phyloP scores from a whole-genome alignment of 1,139 yeast genomes.

The Blastobotrys indianensis region DNA sequence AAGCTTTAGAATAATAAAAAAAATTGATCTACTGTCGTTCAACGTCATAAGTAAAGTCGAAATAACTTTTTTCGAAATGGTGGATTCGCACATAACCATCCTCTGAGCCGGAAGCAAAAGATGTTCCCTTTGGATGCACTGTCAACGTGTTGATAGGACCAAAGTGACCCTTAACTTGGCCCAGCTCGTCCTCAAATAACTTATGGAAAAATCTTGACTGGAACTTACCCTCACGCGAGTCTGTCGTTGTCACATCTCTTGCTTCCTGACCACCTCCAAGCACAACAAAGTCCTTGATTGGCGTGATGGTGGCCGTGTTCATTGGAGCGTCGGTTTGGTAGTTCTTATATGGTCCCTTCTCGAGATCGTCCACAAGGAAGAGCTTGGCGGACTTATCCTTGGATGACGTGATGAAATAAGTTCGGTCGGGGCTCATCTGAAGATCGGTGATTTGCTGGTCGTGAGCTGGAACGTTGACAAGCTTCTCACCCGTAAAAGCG shows the following conservation, averaged over 20 bases:
- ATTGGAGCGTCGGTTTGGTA: conserved; percentile 88
- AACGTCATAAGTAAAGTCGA: conserved; percentile 86
- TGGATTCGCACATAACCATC: conserved; percentile 96
- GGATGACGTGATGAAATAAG: conserved; percentile 88
- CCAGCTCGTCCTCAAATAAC: conserved; percentile 90
- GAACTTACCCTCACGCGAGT: conserved; percentile 91
- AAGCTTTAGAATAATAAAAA: too few species aligned
- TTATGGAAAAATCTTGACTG: conserved; percentile 96
- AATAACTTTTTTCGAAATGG: conserved; percentile 85
- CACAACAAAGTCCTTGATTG: conserved; percentile 83
- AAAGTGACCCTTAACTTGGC: conserved; percentile 97
- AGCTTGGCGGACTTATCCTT: conserved; percentile 87
- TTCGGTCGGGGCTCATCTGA: conserved; percentile 80
- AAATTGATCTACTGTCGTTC: conserved; percentile 45
- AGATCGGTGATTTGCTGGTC: conserved; percentile 75
- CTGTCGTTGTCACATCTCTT: conserved; percentile 92
- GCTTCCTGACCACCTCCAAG: conserved; percentile 99
- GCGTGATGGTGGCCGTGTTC: conserved; percentile 93
- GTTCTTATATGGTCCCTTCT: conserved; percentile 52
- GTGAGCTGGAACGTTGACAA: conserved; percentile 59
- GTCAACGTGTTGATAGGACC: conserved; percentile 96
- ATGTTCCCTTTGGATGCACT: conserved; percentile 89
- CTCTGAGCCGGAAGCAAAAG: conserved; percentile 95
- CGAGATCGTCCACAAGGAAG: conserved; percentile 70
- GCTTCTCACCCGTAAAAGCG: conserved; percentile 64